These are phyloP conservation scores for Sporothrix variecibatus DNA, from an alignment of 2,329 filamentous ascomycete genomes.

Conservation along the genomic window DNA sequence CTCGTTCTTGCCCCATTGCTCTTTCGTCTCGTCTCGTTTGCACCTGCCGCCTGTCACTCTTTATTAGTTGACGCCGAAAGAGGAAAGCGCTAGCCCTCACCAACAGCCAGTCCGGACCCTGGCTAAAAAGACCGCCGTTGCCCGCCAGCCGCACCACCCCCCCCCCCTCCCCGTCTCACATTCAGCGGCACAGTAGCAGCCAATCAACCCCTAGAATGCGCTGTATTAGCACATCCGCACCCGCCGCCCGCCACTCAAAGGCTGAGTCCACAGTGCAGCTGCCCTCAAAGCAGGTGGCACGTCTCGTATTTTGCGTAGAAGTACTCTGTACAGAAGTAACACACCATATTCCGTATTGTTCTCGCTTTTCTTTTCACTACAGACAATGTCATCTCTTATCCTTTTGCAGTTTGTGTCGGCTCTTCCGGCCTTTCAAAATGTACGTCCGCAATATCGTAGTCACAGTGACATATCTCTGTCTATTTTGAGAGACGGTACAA, in stretches of 20 bases:
- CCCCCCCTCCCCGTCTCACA: background rate
- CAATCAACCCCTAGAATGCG: conserved; percentile 3
- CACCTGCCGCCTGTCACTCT: background rate
- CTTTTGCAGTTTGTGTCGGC: background rate
- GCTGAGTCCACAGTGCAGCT: background rate
- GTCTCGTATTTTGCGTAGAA: background rate
- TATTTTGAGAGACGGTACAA: background rate
- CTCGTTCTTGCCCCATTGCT: background rate
- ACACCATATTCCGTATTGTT: background rate
- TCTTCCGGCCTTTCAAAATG: background rate
- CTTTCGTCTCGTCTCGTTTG: background rate
- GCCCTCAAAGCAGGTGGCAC: background rate
- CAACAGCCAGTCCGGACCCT: background rate
- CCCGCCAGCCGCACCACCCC: conserved; percentile 2
- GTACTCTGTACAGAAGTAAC: background rate
- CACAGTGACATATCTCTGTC: background rate
- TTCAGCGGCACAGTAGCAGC: background rate
- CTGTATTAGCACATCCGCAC: background rate
- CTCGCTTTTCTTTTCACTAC: background rate
- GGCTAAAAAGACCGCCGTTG: background rate
- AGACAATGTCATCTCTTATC: background rate
- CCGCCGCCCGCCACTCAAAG: conserved; percentile 4
- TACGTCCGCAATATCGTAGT: background rate
- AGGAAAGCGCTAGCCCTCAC: background rate
- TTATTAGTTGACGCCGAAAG: conserved; percentile 4